Evolutionary conservation across 2,329 filamentous ascomycete species (phyloP).

Genomic region (Teratosphaeria gauchensis): DNA sequence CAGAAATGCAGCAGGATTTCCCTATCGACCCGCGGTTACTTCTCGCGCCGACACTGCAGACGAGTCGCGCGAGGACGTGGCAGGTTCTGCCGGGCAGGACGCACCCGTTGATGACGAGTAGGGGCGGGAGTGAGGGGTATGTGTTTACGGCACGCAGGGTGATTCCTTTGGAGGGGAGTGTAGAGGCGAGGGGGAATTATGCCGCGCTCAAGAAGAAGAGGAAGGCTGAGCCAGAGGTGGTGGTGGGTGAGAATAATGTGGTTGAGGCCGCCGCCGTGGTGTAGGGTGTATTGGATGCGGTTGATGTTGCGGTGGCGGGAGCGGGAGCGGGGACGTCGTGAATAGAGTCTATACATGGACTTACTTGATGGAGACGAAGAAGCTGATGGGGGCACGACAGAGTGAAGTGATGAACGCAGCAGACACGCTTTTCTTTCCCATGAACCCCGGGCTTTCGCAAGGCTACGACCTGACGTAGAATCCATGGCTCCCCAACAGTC

Average conservation of each 20-base stretch:
- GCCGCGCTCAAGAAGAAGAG: conserved; percentile 50
- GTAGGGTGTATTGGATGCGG: no score
- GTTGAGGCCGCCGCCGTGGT: no score
- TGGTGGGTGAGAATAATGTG: not conserved
- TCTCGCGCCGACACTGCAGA: conserved; percentile 71
- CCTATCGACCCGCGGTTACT: conserved; percentile 79
- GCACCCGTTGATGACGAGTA: conserved; percentile 85
- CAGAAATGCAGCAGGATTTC: conserved; percentile 54
- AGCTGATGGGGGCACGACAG: no score
- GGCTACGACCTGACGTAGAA: no score
- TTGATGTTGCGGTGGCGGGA: no score
- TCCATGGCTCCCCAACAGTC: no score
- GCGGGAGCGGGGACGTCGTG: no score
- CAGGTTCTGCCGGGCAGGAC: conserved; percentile 87
- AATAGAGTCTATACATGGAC: no score
- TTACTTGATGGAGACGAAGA: no score
- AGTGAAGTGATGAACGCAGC: no score
- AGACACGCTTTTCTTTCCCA: no score
- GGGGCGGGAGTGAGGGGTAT: conserved; percentile 82
- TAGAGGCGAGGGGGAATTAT: conserved; percentile 73
- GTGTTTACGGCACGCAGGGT: conserved; percentile 77
- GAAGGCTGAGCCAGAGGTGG: not conserved
- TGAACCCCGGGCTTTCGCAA: no score
- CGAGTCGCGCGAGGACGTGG: conserved; percentile 67
- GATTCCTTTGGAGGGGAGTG: conserved; percentile 65